phyloP scores from a whole-genome alignment of 2,329 filamentous ascomycete species.

The Gremmenia infestans region DNA sequence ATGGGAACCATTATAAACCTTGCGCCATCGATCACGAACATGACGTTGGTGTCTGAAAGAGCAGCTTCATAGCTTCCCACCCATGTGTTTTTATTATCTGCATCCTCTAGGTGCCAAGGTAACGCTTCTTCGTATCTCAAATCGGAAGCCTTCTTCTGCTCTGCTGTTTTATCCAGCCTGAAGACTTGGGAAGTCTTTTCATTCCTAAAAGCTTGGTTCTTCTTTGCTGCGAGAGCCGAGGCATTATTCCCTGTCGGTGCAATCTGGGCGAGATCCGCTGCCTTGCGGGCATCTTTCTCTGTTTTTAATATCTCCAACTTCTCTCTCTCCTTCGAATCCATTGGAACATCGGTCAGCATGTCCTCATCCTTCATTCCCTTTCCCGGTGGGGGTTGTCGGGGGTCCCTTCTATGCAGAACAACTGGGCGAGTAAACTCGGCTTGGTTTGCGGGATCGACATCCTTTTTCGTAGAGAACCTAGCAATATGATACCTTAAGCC shows the following conservation, averaged over 20 bases:
- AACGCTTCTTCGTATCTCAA: constrained; percentile 90
- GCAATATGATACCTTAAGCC: constrained; percentile 84
- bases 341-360: constrained; percentile 33
- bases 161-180: constrained; percentile 67
- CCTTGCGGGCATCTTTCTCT: constrained; percentile 79
- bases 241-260: constrained; percentile 68
- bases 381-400: constrained; percentile 62
- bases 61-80: constrained; percentile 86
- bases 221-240: constrained; percentile 27
- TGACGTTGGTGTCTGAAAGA: constrained; percentile 78
- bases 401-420: constrained; percentile 82
- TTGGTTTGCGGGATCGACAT: constrained; percentile 65
- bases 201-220: constrained; percentile 60
- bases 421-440: constrained; percentile 83
- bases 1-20: constrained; percentile 83
- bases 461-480: constrained; percentile 59
- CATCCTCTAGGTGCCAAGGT: constrained; percentile 96
- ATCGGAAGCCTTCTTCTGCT: constrained; percentile 63
- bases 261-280: constrained; percentile 86
- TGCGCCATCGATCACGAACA: constrained; percentile 65
- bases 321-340: constrained; percentile 56
- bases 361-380: constrained; percentile 58
- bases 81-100: constrained; percentile 92
- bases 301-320: constrained; percentile 65
- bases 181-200: constrained; percentile 87